phyloP scores from a whole-genome alignment of 805 yeast genomes.

The Suhomyces pyralidae region DNA sequence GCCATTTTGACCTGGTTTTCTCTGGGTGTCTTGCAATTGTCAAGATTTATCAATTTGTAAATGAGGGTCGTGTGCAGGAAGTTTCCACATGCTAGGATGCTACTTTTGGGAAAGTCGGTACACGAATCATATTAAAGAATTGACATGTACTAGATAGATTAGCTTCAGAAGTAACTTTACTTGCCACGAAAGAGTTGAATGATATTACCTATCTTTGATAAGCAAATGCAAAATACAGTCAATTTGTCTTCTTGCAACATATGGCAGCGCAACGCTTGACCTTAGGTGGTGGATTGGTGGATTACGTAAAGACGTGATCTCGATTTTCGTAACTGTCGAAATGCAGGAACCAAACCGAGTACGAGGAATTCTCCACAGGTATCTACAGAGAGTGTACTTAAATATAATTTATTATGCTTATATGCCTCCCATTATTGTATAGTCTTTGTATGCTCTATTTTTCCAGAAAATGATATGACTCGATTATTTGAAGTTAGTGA shows the following conservation, averaged over 20 bases:
- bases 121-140: neutral
- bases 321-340: neutral
- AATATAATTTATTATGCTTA: neutral
- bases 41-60: neutral
- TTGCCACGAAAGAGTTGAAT: neutral
- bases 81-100: no score
- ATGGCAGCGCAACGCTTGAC: neutral
- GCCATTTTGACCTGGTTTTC: conserved; percentile 22
- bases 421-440: neutral
- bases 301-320: neutral
- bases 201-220: no score
- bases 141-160: neutral
- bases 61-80: neutral
- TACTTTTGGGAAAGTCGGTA: neutral
- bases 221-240: neutral
- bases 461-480: neutral
- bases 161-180: no score
- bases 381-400: neutral
- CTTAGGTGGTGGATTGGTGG: neutral
- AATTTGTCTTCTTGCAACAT: neutral
- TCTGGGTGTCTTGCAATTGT: neutral
- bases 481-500: conserved; percentile 38
- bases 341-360: neutral
- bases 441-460: neutral
- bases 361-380: no score